These are phyloP conservation scores for Diaporthe sp. DNA, from an alignment of 2,329 filamentous ascomycete genomes.

Conservation along the genomic window DNA sequence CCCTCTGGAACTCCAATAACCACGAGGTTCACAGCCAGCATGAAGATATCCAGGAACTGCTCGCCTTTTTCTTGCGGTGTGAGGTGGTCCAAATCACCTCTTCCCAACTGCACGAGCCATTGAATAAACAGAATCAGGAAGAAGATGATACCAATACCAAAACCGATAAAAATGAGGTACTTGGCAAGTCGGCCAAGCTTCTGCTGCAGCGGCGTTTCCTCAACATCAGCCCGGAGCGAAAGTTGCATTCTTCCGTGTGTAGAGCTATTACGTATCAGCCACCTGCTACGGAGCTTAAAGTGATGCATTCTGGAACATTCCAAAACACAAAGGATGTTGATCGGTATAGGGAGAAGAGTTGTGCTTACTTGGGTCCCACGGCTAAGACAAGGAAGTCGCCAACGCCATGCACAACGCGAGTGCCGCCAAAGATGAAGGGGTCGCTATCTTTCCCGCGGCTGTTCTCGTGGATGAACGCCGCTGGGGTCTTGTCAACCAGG, in stretches of 20 bases:
- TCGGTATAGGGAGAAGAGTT: too few relatives aligned
- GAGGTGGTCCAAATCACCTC: slow-evolving; percentile 25
- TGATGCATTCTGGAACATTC: too few relatives aligned
- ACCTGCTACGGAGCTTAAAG: too few relatives aligned
- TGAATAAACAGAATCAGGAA: slow-evolving; percentile 53
- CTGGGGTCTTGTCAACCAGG: slow-evolving; percentile 73
- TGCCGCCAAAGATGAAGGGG: slow-evolving; percentile 84
- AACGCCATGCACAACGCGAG: slow-evolving; percentile 80
- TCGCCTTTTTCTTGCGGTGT: slow-evolving; percentile 56
- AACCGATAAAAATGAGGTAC: slow-evolving; percentile 68
- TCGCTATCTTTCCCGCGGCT: slow-evolving; percentile 67
- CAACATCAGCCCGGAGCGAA: slow-evolving; percentile 79
- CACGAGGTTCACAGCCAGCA: slow-evolving; percentile 73
- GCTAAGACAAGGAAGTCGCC: slow-evolving; percentile 82
- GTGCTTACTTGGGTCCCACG: slow-evolving; percentile 78
- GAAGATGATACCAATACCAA: slow-evolving; percentile 52
- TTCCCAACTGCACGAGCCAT: slow-evolving; percentile 6
- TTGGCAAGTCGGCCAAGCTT: slow-evolving; percentile 83
- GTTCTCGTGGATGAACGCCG: slow-evolving; percentile 67
- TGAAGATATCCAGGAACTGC: slow-evolving; percentile 72
- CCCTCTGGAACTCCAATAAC: slow-evolving; percentile 76
- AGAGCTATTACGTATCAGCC: too few relatives aligned
- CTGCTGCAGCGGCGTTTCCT: slow-evolving; percentile 81
- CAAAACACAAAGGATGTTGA: too few relatives aligned
- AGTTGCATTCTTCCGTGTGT: slow-evolving; percentile 83